Conservation (phyloP, 441 rosid genomes). For the Gossypium aridum region DNA sequence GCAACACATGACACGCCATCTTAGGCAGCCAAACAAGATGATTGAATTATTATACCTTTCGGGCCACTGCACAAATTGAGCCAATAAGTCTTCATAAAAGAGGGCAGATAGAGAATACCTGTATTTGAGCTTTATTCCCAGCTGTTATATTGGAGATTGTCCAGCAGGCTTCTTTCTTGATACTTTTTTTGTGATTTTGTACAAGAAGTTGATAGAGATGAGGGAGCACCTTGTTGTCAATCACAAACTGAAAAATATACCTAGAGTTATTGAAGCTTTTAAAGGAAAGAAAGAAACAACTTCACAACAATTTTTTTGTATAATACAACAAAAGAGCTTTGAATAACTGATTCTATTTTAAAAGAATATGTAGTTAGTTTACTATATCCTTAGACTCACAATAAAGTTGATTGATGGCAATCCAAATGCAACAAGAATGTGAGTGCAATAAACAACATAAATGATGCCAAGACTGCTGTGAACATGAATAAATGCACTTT, state of each 20-base stretch:
- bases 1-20: background rate
- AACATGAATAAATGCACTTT: background rate
- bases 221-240: slow-evolving; percentile 52
- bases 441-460: background rate
- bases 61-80: background rate
- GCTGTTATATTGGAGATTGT: slow-evolving; percentile 57
- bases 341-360: background rate
- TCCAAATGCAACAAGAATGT: slow-evolving; percentile 1
- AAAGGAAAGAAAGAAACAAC: slow-evolving; percentile 4
- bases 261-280: background rate
- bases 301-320: background rate
- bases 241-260: slow-evolving; percentile 48
- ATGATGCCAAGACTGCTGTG: background rate
- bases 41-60: background rate
- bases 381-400: background rate
- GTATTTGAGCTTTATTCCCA: slow-evolving; percentile 50
- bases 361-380: background rate
- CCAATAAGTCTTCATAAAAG: background rate
- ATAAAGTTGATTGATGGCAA: background rate
- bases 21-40: background rate
- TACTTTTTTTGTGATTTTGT: slow-evolving; percentile 1
- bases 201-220: slow-evolving; percentile 35
- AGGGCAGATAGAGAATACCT: slow-evolving; percentile 27
- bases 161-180: slow-evolving; percentile 3
- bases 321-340: background rate